A percentile compares a stretch with the other conserved stretches of the same genome.
Conservation (phyloP, 129 eudicot species). For the Helichrysum umbraculigerum region DNA sequence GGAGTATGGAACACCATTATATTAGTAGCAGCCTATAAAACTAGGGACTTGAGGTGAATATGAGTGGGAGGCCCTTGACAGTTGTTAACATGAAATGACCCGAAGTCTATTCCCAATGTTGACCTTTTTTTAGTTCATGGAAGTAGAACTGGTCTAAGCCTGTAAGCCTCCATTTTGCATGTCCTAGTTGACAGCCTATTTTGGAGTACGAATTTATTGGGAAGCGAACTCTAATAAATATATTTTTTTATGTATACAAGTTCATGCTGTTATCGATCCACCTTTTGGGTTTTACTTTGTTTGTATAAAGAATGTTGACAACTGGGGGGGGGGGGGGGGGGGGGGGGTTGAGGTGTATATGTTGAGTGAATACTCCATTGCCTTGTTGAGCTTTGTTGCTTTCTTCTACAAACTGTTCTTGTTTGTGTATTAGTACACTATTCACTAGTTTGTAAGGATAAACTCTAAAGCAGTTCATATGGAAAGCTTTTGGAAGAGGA, state of each 20-base stretch:
- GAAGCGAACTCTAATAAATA: not conserved
- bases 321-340: not conserved
- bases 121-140: not conserved
- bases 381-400: conserved; percentile 18
- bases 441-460: conserved; percentile 19
- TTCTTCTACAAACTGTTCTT: not conserved
- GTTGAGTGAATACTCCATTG: not conserved
- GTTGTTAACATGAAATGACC: not conserved
- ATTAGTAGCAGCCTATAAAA: conserved; percentile 12
- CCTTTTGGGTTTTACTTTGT: not conserved
- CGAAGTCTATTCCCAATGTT: not conserved
- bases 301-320: not conserved
- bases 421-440: conserved; percentile 4
- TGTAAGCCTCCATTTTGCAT: not conserved
- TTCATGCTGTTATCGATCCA: not conserved
- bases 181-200: conserved; percentile 12
- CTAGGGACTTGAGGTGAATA: conserved; percentile 26
- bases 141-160: not conserved
- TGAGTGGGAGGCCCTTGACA: not conserved
- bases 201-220: not conserved
- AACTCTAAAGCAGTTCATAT: conserved; percentile 9
- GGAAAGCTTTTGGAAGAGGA: conserved; percentile 28
- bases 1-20: conserved; percentile 1
- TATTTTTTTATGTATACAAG: not conserved
- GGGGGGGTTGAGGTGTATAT: not conserved